Evolutionary conservation across 345 rosid species (phyloP).

Genomic region (Heritiera littoralis): DNA sequence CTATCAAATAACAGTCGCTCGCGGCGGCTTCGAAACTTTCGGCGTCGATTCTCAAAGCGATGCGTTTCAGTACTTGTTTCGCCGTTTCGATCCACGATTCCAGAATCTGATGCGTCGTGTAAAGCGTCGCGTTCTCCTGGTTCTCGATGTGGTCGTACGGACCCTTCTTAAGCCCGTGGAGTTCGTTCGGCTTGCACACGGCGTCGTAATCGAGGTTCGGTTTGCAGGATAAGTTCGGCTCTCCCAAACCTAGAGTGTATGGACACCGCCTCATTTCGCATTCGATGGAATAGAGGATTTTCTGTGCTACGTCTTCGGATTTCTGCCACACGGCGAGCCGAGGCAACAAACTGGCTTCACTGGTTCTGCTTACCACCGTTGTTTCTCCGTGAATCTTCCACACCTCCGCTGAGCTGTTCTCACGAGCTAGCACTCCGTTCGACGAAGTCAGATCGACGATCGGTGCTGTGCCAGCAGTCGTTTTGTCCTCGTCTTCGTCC

Average conservation of each 20-base stretch:
- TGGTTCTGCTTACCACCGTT: slow-evolving; percentile 49
- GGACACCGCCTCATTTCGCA: slow-evolving; percentile 75
- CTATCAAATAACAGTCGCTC: slow-evolving; percentile 56
- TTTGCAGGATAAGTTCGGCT: slow-evolving; percentile 75
- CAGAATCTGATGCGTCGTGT: slow-evolving; percentile 70
- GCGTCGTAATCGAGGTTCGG: slow-evolving; percentile 82
- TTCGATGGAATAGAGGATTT: slow-evolving; percentile 65
- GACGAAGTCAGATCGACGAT: slow-evolving; percentile 42
- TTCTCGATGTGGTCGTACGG: slow-evolving; percentile 63
- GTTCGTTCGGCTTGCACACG: slow-evolving; percentile 65
- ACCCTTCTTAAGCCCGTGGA: slow-evolving; percentile 50
- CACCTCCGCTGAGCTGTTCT: slow-evolving; percentile 61
- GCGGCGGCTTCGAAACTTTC: slow-evolving; percentile 51
- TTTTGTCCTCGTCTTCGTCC: slow-evolving; percentile 47
- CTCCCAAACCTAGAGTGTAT: slow-evolving; percentile 83
- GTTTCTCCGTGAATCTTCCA: slow-evolving; percentile 55
- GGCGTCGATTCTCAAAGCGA: slow-evolving; percentile 44
- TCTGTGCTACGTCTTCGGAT: slow-evolving; percentile 66
- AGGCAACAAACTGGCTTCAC: slow-evolving; percentile 77
- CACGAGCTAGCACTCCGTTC: slow-evolving; percentile 49
- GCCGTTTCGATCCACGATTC: slow-evolving; percentile 78
- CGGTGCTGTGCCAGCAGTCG: slow-evolving; percentile 42
- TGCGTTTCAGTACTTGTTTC: slow-evolving; percentile 48
- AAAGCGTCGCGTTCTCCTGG: slow-evolving; percentile 67
- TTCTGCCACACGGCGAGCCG: slow-evolving; percentile 76